Conservation (phyloP, 2,329 filamentous ascomycete species). For the Cercospora sp. region DNA sequence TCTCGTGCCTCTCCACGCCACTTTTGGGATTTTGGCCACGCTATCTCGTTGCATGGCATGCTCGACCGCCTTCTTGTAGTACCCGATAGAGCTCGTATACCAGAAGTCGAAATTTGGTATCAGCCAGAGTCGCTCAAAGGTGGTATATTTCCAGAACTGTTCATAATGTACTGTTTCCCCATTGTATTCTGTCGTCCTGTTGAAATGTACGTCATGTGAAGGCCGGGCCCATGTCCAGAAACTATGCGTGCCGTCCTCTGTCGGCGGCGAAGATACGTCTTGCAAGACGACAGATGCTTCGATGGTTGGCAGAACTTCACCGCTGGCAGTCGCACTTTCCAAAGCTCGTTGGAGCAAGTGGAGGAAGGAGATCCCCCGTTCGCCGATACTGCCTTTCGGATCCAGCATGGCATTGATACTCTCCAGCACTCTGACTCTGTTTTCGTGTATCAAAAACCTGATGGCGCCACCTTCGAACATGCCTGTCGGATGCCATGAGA, state of each 20-base stretch:
- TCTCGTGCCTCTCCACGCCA: constrained; percentile 36
- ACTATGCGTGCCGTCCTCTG: constrained; percentile 12
- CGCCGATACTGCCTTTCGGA: constrained; percentile 13
- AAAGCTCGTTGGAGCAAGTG: constrained; percentile 24
- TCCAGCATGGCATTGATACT: constrained; percentile 18
- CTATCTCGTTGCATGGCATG: constrained; percentile 20
- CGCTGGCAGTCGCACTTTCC: constrained; percentile 18
- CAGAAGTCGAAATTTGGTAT: constrained; percentile 23
- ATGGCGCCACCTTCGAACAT: constrained; percentile 20
- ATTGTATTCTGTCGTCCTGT: constrained; percentile 6
- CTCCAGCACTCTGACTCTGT: constrained; percentile 27
- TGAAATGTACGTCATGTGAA: constrained; percentile 8
- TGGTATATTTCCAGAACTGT: neutral
- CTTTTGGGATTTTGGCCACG: constrained; percentile 31
- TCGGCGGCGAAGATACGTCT: constrained; percentile 21
- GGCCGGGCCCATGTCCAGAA: constrained; percentile 22
- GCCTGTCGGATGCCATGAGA: constrained; percentile 25
- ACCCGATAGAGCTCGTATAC: constrained; percentile 13
- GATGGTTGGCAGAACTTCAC: constrained; percentile 25
- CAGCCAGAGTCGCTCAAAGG: constrained; percentile 18
- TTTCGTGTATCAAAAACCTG: constrained; percentile 24
- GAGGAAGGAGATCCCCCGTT: constrained; percentile 19
- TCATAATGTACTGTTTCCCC: constrained; percentile 11
- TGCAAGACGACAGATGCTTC: constrained; percentile 25
- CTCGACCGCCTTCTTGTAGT: constrained; percentile 18